A percentile compares a stretch with the other conserved stretches of the same genome.
phyloP scores from a whole-genome alignment of 345 rosid species.

The Alliaria petiolata region DNA sequence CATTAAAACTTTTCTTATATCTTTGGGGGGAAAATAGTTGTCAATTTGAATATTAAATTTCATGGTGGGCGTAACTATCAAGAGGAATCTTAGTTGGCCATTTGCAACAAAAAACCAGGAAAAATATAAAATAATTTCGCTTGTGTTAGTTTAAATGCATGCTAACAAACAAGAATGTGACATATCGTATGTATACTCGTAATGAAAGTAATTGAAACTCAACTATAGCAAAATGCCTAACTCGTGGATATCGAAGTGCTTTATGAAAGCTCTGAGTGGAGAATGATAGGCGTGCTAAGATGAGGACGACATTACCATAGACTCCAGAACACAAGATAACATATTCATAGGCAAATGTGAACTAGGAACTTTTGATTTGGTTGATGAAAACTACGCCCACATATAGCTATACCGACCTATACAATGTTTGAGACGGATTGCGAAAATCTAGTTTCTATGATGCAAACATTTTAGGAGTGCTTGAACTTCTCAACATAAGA shows the following conservation, averaged over 20 bases:
- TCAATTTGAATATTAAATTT: background rate
- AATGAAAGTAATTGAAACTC: background rate
- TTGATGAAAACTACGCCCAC: too few species aligned
- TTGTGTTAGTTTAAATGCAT: background rate
- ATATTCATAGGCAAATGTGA: too few species aligned
- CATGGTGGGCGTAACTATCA: background rate
- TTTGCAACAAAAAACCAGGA: background rate
- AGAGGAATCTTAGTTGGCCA: slow-evolving; percentile 15
- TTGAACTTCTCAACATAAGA: background rate
- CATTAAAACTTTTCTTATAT: background rate
- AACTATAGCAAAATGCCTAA: background rate
- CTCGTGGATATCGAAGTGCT: background rate
- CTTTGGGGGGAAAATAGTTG: background rate
- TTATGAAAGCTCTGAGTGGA: background rate
- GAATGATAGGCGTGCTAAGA: too few species aligned
- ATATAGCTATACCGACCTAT: too few species aligned
- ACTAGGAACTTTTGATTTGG: too few species aligned
- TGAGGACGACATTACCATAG: too few species aligned
- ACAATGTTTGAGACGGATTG: too few species aligned
- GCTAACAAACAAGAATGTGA: background rate
- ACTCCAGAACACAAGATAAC: too few species aligned
- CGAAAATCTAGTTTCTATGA: too few species aligned
- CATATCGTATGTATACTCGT: background rate
- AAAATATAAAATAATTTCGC: background rate
- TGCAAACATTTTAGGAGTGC: background rate